A percentile compares a stretch with the other conserved stretches of the same genome.
phyloP scores from a whole-genome alignment of 306 rosid genomes.

The Senna siamea region DNA sequence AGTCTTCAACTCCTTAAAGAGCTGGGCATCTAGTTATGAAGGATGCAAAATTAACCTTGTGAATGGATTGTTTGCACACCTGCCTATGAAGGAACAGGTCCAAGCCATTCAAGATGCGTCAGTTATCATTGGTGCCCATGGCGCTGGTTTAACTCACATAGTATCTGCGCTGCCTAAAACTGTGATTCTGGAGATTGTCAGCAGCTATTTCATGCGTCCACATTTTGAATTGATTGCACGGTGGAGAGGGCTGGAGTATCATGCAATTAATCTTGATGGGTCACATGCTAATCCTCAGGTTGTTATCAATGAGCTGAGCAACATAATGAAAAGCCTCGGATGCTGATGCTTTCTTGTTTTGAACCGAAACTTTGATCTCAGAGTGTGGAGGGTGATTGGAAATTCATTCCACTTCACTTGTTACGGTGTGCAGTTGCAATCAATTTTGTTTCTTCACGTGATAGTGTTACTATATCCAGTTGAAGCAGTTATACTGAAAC shows the following conservation, averaged over 20 bases:
- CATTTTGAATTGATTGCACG: constrained; percentile 83
- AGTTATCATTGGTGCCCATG: constrained; percentile 90
- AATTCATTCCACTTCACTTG: background rate
- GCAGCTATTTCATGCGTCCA: constrained; percentile 79
- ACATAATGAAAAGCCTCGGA: constrained; percentile 66
- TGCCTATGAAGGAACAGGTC: constrained; percentile 97
- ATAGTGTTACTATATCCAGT: constrained; percentile 10
- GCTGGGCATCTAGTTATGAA: constrained; percentile 59
- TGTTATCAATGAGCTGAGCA: constrained; percentile 60
- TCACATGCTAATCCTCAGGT: constrained; percentile 63
- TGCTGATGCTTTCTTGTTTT: constrained; percentile 55
- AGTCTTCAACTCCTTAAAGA: constrained; percentile 67
- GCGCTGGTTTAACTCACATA: constrained; percentile 95
- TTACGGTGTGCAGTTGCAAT: background rate
- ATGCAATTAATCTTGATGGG: constrained; percentile 72
- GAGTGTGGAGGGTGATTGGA: constrained; percentile 18
- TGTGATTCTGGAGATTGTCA: constrained; percentile 79
- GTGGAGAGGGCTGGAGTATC: constrained; percentile 95
- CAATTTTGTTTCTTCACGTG: constrained; percentile 19
- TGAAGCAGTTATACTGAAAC: constrained; percentile 17
- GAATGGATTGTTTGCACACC: constrained; percentile 92
- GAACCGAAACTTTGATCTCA: constrained; percentile 40
- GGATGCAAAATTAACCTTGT: constrained; percentile 80
- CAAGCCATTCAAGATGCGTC: constrained; percentile 92
- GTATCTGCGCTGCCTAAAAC: constrained; percentile 84